Evolutionary conservation across 2,329 filamentous ascomycete genomes (phyloP).

Genomic region (Venturia carpophila): DNA sequence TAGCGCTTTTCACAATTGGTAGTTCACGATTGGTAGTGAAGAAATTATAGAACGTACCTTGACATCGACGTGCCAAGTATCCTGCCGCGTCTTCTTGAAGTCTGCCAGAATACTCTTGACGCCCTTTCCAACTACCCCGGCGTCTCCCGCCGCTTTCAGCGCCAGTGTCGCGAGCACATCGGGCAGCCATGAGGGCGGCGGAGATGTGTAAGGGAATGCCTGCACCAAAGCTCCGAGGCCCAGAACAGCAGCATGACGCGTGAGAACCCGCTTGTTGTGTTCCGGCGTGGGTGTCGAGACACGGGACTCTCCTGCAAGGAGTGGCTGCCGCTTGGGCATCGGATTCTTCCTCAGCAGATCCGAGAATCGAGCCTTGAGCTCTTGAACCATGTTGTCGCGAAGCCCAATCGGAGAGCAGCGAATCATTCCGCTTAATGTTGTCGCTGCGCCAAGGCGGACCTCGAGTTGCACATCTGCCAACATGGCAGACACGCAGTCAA

Average conservation of each 20-base stretch:
- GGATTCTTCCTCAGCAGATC: slow-evolving; percentile 72
- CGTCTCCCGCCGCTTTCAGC: slow-evolving; percentile 75
- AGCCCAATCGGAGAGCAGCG: slow-evolving; percentile 80
- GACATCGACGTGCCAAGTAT: slow-evolving; percentile 96
- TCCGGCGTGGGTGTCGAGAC: slow-evolving; percentile 57
- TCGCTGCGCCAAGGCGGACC: slow-evolving; percentile 85
- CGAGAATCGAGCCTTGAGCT: slow-evolving; percentile 73
- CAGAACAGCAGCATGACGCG: slow-evolving; percentile 81
- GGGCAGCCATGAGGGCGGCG: slow-evolving; percentile 88
- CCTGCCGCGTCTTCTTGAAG: slow-evolving; percentile 98
- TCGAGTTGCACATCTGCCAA: slow-evolving; percentile 85
- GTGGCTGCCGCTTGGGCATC: slow-evolving; percentile 63
- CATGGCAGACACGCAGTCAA: slow-evolving; percentile 93
- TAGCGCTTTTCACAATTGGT: slow-evolving; percentile 20
- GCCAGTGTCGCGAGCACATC: slow-evolving; percentile 82
- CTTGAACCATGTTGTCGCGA: slow-evolving; percentile 66
- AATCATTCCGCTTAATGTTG: slow-evolving; percentile 94
- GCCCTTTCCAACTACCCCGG: slow-evolving; percentile 88
- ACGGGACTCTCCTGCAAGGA: slow-evolving; percentile 12
- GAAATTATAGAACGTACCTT: slow-evolving; percentile 57
- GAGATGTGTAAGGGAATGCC: slow-evolving; percentile 92
- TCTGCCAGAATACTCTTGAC: slow-evolving; percentile 91
- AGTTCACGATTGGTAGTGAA: slow-evolving; percentile 1
- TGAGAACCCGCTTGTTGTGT: slow-evolving; percentile 67
- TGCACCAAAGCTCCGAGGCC: slow-evolving; percentile 86